A percentile compares a stretch with the other conserved stretches of the same genome.
phyloP scores from a whole-genome alignment of 352 stramenopile genomes.

The Pythium grandisporangium region DNA sequence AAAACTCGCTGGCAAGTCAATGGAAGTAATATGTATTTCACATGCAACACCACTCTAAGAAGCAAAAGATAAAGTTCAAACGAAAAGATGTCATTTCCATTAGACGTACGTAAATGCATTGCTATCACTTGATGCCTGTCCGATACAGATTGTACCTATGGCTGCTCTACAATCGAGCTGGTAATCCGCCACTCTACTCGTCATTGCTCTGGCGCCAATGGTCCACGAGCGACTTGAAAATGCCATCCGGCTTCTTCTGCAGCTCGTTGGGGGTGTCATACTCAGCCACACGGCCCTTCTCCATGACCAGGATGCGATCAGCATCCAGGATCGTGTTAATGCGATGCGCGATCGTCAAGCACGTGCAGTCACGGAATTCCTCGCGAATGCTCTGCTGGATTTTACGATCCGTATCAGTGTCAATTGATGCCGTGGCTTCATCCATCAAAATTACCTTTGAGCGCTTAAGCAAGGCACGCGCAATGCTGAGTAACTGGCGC shows the following conservation, averaged over 20 bases:
- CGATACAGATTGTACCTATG: too few relatives aligned
- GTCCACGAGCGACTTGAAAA: slow-evolving; percentile 52
- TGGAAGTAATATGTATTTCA: too few relatives aligned
- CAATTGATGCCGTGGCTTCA: slow-evolving; percentile 1
- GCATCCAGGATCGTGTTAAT: slow-evolving; percentile 96
- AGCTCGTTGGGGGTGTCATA: slow-evolving; percentile 78
- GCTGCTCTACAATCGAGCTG: too few relatives aligned
- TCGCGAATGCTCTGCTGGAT: slow-evolving; percentile 18
- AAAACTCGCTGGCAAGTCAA: too few relatives aligned
- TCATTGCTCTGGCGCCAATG: slow-evolving; percentile 42
- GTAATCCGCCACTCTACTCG: slow-evolving; percentile 4
- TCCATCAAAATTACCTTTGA: slow-evolving; percentile 35
- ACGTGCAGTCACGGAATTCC: slow-evolving; percentile 63
- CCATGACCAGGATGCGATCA: slow-evolving; percentile 94
- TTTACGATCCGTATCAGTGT: not conserved
- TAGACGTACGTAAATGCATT: too few relatives aligned
- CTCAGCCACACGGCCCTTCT: slow-evolving; percentile 86
- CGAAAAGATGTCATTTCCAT: too few relatives aligned
- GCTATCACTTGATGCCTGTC: too few relatives aligned
- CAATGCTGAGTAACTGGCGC: slow-evolving; percentile 91
- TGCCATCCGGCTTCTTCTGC: slow-evolving; percentile 40
- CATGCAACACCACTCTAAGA: too few relatives aligned
- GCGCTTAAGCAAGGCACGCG: slow-evolving; percentile 79
- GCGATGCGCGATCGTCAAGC: slow-evolving; percentile 95
- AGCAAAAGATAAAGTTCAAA: too few relatives aligned